Evolutionary conservation across 805 yeast species (phyloP), one percentile per base, ranked within the genome.

Genomic region (Candida montana): DNA sequence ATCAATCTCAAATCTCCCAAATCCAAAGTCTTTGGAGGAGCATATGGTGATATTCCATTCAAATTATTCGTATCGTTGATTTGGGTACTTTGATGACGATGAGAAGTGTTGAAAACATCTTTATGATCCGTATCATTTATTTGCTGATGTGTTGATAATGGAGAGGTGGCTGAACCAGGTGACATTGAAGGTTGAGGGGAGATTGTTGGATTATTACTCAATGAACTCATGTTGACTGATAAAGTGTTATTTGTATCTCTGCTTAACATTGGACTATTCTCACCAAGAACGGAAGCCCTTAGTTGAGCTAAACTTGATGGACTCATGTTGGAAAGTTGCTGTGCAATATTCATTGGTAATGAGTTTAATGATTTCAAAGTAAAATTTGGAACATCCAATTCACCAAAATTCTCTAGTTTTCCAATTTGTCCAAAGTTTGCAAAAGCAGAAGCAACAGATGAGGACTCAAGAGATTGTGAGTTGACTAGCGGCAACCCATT

Each of bases 1-100:
- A 91, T 84, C 35, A 91, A 67, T 51, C 83, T 74, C 46, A 91
- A 66, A 61, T 91, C 97, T 11, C 38, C 31, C 23, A 55, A 33
- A 32, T 55, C 53, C 26, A 83, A 66, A 74, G 84, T 68, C 84
- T 43, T 36, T 84, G 64, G 40, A 57, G 62, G 12, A 21, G 62
- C 67, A 41, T 59, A 53, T 41, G 55, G 46, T 10, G 44, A 36
- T 5, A 17, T 13, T n/a, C 17, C n/a, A 15, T 29, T 36, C 4
- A 19, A 11, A 28, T 13, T 27, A 26, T 30, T 16, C 9, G 12
- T n/a, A 15, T 11, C 17, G 7, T 19, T 8, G 5, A 19, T 13
- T 4, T 5, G 9, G 9, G 15, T 13, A 39, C 15, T 27, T 11
- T 23, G 23, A 17, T 20, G 23, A 17, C 18, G 26, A 19, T 39